Evolutionary conservation across 192 early-diverging fungal species (phyloP).

Genomic region (Coemansia erecta): DNA sequence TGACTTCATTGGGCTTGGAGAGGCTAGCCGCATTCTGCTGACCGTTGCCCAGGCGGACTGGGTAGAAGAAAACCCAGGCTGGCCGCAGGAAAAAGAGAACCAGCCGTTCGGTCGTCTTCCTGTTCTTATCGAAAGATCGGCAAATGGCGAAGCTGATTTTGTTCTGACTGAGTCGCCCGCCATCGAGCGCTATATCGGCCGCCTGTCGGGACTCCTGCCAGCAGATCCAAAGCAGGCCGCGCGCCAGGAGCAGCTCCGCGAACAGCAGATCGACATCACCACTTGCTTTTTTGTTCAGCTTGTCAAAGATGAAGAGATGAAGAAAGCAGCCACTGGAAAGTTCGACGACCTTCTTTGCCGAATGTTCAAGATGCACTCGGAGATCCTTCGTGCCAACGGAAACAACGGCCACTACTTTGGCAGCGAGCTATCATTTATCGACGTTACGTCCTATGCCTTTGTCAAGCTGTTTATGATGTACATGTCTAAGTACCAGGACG

Average conservation of each 20-base stretch:
- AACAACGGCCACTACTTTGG: constrained; percentile 58
- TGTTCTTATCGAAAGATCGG: constrained; percentile 42
- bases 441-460: constrained; percentile 10
- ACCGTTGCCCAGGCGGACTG: constrained; percentile 36
- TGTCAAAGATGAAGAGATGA: background rate
- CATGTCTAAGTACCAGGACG: background rate
- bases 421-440: constrained; percentile 4
- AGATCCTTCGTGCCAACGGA: constrained; percentile 51
- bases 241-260: constrained; percentile 24
- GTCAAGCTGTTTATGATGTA: constrained; percentile 11
- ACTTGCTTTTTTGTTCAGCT: constrained; percentile 3
- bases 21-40: constrained; percentile 41
- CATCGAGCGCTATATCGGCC: constrained; percentile 49
- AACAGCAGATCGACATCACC: constrained; percentile 17
- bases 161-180: constrained; percentile 43
- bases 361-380: constrained; percentile 40
- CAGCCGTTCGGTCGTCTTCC: constrained; percentile 55
- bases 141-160: constrained; percentile 17
- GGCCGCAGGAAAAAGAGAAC: constrained; percentile 42
- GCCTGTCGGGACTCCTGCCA: background rate
- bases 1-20: constrained; percentile 23
- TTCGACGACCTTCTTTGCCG: constrained; percentile 10
- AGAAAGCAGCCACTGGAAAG: constrained; percentile 1
- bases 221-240: constrained; percentile 13
- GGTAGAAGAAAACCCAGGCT: constrained; percentile 23